Evolutionary conservation across 163 green algal genomes (phyloP).

Genomic region (Chlorella variabilis): DNA sequence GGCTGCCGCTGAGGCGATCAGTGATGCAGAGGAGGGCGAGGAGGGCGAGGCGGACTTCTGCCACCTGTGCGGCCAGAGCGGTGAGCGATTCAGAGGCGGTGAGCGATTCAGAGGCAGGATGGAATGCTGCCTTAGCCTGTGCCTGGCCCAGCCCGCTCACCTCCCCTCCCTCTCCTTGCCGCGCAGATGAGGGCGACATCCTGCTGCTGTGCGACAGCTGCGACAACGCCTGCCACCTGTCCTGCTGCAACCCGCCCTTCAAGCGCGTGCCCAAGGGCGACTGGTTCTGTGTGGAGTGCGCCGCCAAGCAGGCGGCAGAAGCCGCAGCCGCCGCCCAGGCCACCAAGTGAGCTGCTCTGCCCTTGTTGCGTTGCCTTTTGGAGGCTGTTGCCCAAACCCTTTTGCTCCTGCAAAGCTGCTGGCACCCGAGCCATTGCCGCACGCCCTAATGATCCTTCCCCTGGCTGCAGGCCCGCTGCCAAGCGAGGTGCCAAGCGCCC

Average conservation of each 20-base stretch:
- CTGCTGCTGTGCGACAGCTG: constrained; percentile 69
- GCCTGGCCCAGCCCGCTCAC: no score
- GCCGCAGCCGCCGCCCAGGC: neutral
- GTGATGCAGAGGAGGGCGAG: constrained; percentile 8
- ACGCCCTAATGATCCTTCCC: neutral
- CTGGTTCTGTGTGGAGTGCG: constrained; percentile 52
- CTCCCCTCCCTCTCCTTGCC: no score
- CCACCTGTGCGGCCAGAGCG: constrained; percentile 48
- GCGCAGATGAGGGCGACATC: constrained; percentile 54
- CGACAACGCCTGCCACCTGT: constrained; percentile 61
- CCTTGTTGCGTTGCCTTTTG: no score
- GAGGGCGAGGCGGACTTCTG: constrained; percentile 43
- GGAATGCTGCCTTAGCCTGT: no score
- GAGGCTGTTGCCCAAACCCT: no score
- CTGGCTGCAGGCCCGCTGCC: constrained; percentile 6
- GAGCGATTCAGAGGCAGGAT: no score
- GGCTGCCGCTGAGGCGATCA: neutral
- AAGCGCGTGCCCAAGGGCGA: constrained; percentile 57
- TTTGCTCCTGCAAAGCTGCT: neutral
- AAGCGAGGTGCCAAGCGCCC: constrained; percentile 31
- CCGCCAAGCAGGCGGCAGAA: constrained; percentile 26
- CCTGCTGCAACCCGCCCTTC: constrained; percentile 53
- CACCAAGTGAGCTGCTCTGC: constrained; percentile 35
- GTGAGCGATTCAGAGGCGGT: neutral
- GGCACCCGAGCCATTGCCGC: neutral